These are phyloP conservation scores for Boletus reticuloceps DNA, from an alignment of 768 basidiomycete species.

Conservation along the genomic window DNA sequence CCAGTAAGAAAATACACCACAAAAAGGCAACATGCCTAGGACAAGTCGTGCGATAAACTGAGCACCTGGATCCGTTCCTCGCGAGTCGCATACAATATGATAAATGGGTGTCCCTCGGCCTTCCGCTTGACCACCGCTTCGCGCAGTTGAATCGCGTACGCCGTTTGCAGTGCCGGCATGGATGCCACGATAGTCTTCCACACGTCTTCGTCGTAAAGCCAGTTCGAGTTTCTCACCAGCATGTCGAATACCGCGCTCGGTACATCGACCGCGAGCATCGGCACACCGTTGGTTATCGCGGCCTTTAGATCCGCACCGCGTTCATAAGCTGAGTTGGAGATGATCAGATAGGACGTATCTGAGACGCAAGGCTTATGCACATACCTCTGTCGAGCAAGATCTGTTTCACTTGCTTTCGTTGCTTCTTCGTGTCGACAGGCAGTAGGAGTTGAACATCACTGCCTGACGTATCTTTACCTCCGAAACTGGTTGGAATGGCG, in stretches of 20 bases:
- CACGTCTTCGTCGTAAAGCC: conserved; percentile 74
- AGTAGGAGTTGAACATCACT: conserved; percentile 62
- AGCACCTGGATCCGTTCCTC: conserved; percentile 71
- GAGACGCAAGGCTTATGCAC: neutral
- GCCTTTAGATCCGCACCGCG: conserved; percentile 55
- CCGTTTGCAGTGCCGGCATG: conserved; percentile 56
- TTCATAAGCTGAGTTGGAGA: conserved; percentile 53
- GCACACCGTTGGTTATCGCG: conserved; percentile 57
- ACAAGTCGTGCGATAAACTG: conserved; percentile 29
- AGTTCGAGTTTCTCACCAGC: conserved; percentile 53
- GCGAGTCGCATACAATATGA: conserved; percentile 63
- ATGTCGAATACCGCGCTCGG: conserved; percentile 56
- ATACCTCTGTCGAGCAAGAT: conserved; percentile 67
- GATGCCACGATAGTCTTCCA: conserved; percentile 59
- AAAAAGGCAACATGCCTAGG: neutral
- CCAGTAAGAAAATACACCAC: too few species aligned
- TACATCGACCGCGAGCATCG: conserved; percentile 73
- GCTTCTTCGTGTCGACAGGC: conserved; percentile 70
- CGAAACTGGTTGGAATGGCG: conserved; percentile 26
- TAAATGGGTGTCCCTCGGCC: conserved; percentile 58
- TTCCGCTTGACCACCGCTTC: conserved; percentile 64
- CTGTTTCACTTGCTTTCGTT: conserved; percentile 68
- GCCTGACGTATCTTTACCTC: conserved; percentile 34
- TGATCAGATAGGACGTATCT: neutral
- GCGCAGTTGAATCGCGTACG: conserved; percentile 66